Percentiles rank a stretch among this genome's conserved stretches.
These are phyloP conservation scores for Zygosaccharomyces pseudobailii DNA, from an alignment of 1,139 yeast species.

Conservation along the genomic window DNA sequence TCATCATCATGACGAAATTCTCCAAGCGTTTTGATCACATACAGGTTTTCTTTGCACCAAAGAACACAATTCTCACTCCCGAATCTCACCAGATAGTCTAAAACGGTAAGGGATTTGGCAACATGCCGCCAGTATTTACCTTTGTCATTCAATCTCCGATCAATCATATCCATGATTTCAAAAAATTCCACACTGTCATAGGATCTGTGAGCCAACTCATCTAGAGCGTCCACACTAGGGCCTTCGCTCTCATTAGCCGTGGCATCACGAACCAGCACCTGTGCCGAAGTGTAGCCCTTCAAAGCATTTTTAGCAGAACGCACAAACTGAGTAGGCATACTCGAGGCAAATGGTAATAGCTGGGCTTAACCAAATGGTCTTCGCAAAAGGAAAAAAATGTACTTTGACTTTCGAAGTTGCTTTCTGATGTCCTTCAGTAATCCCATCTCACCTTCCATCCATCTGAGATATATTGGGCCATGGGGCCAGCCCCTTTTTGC, in stretches of 20 bases:
- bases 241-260: conserved; percentile 88
- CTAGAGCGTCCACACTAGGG: conserved; percentile 79
- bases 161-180: conserved; percentile 94
- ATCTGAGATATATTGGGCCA: neutral
- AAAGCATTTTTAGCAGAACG: conserved; percentile 91
- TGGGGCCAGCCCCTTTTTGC: conserved; percentile 8
- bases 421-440: neutral
- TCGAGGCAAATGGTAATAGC: neutral
- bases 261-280: conserved; percentile 85
- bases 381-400: neutral
- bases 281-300: conserved; percentile 84
- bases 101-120: conserved; percentile 80
- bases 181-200: conserved; percentile 72
- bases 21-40: conserved; percentile 82
- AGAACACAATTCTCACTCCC: conserved; percentile 90
- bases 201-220: conserved; percentile 73
- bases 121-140: conserved; percentile 99
- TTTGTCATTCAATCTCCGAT: conserved; percentile 88
- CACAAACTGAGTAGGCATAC: conserved; percentile 71
- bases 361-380: neutral
- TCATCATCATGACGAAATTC: conserved; percentile 88
- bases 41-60: conserved; percentile 91
- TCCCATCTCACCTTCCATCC: neutral
- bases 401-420: neutral
- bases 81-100: conserved; percentile 80